phyloP scores from a whole-genome alignment of 1,139 yeast species.

The Geotrichum phurueaensis region DNA sequence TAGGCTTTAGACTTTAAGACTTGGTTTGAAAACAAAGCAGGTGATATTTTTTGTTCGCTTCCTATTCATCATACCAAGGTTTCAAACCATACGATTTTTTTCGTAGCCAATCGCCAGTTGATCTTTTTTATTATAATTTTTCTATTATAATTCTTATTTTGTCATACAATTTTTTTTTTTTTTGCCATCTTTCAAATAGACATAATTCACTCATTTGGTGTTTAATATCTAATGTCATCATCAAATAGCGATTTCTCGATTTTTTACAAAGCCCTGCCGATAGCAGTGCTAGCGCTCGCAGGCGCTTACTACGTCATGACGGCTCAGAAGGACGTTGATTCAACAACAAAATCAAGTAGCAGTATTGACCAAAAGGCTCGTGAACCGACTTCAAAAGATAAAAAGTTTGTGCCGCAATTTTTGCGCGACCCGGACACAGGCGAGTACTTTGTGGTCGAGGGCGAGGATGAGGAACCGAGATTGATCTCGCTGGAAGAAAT shows the following conservation, averaged over 20 bases:
- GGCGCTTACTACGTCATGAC: not conserved
- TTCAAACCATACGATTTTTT: not conserved
- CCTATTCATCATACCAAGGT: not conserved
- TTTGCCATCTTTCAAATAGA: not conserved
- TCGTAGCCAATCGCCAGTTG: not conserved
- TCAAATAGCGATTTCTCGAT: not conserved
- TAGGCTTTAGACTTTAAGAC: not conserved
- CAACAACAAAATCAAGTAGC: not conserved
- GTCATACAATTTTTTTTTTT: not conserved
- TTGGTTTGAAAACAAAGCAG: not conserved
- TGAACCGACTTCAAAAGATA: not conserved
- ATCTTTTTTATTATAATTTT: not conserved
- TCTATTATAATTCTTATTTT: not conserved
- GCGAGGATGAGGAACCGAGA: constrained; percentile 4
- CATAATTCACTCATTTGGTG: not conserved
- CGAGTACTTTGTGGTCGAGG: constrained; percentile 11
- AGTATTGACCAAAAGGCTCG: not conserved
- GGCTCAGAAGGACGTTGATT: not conserved
- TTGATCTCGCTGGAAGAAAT: constrained; percentile 12
- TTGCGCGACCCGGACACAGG: constrained; percentile 12
- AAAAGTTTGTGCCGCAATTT: not conserved
- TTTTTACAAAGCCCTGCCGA: not conserved
- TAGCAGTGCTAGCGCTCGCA: not conserved
- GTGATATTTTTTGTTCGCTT: not conserved
- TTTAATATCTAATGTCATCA: not conserved